These are phyloP conservation scores for Backusella liffmaniae DNA, from an alignment of 192 early-diverging fungal genomes.

Conservation along the genomic window DNA sequence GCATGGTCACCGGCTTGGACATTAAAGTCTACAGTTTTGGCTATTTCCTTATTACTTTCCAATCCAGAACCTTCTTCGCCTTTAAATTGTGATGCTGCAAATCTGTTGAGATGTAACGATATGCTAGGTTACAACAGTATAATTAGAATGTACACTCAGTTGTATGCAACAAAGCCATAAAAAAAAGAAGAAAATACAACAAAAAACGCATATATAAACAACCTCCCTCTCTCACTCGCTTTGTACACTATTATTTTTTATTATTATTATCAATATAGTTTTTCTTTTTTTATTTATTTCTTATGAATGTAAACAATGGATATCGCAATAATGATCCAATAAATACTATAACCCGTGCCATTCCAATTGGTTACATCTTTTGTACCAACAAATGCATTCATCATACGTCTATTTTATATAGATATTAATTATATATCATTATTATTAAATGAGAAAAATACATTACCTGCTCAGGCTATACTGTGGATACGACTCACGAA, in stretches of 20 bases:
- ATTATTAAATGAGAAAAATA: neutral
- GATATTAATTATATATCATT: too few relatives aligned
- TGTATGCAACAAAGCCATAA: conserved; percentile 52
- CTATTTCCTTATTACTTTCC: conserved; percentile 80
- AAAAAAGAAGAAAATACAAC: neutral
- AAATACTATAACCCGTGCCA: conserved; percentile 3
- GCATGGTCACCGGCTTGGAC: conserved; percentile 98
- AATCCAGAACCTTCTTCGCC: conserved; percentile 89
- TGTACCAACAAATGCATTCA: neutral
- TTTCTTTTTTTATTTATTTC: neutral
- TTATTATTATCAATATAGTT: neutral
- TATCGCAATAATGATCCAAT: conserved; percentile 2
- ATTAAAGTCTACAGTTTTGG: conserved; percentile 78
- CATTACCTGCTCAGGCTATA: neutral
- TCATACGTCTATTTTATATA: neutral
- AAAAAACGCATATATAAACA: neutral
- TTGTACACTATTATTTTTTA: neutral
- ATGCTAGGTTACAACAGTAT: conserved; percentile 83
- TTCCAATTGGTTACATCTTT: neutral
- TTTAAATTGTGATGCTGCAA: conserved; percentile 94
- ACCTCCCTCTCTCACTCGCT: neutral
- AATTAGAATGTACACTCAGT: conserved; percentile 79
- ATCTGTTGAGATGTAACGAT: conserved; percentile 87
- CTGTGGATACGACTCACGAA: neutral
- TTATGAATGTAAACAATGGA: neutral